These are phyloP conservation scores for Spathaspora sp. DNA, from an alignment of 1,139 yeast species.

Conservation along the genomic window DNA sequence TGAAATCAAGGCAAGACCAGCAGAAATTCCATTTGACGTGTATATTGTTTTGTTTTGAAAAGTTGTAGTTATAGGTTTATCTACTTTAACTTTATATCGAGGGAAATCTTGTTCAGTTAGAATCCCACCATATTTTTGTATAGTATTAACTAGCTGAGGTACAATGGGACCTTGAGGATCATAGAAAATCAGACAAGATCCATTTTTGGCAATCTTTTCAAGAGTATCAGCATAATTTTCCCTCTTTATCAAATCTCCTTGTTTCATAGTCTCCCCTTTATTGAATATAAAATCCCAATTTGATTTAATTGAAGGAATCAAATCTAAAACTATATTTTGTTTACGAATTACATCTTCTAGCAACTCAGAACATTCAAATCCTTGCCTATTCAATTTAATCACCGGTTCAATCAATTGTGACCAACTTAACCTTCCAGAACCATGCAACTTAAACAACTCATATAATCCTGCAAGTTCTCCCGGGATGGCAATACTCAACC, in stretches of 20 bases:
- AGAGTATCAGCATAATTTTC: slow-evolving; percentile 66
- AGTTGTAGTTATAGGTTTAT: slow-evolving; percentile 50
- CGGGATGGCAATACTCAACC: slow-evolving; percentile 82
- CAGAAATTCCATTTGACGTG: slow-evolving; percentile 76
- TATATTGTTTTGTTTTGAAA: slow-evolving; percentile 47
- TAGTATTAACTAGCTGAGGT: slow-evolving; percentile 45
- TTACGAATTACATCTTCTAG: slow-evolving; percentile 24
- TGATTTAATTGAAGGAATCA: slow-evolving; percentile 26
- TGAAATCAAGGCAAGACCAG: slow-evolving; percentile 79
- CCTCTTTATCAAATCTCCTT: slow-evolving; percentile 63
- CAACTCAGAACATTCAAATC: slow-evolving; percentile 60
- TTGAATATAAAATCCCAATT: slow-evolving; percentile 59
- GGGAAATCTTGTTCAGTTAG: slow-evolving; percentile 62
- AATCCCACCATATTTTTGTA: slow-evolving; percentile 58
- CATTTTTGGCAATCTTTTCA: slow-evolving; percentile 66
- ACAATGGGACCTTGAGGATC: slow-evolving; percentile 82
- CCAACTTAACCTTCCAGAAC: slow-evolving; percentile 76
- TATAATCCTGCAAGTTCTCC: slow-evolving; percentile 87
- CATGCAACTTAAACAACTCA: slow-evolving; percentile 56
- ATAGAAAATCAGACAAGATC: slow-evolving; percentile 75
- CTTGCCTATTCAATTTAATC: slow-evolving; percentile 60
- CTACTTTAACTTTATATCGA: slow-evolving; percentile 54
- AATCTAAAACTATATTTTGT: slow-evolving; percentile 24
- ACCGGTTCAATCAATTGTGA: slow-evolving; percentile 74
- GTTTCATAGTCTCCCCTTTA: slow-evolving; percentile 21